These are phyloP conservation scores for Rhipidocladum racemiflorum DNA, from an alignment of 176 grass and related monocot species.

Conservation along the genomic window DNA sequence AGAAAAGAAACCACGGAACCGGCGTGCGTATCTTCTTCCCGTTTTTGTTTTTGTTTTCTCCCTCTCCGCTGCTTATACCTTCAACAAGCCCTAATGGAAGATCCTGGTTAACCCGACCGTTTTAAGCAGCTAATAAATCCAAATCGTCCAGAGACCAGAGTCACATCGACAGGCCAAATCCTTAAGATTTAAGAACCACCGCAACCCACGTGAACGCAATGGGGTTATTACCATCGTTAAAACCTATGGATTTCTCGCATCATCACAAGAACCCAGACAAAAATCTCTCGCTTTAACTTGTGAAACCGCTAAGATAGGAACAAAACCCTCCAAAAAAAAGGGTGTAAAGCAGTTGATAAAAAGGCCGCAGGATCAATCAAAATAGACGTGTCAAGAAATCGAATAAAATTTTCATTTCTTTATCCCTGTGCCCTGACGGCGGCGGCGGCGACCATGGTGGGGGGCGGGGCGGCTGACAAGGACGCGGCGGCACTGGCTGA, in stretches of 20 bases:
- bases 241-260: constrained; percentile 48
- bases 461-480: constrained; percentile 12
- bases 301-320: constrained; percentile 30
- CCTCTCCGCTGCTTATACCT: not conserved
- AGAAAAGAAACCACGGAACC: not conserved
- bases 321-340: constrained; percentile 27
- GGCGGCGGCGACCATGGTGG: constrained; percentile 39
- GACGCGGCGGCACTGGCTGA: constrained; percentile 30
- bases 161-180: not conserved
- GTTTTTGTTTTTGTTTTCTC: not conserved
- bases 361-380: constrained; percentile 38
- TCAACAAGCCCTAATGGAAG: constrained; percentile 37
- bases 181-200: not conserved
- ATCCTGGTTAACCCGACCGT: not conserved
- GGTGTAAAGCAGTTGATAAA: constrained; percentile 30
- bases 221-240: constrained; percentile 51
- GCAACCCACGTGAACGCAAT: constrained; percentile 43
- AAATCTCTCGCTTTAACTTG: constrained; percentile 28
- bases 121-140: constrained; percentile 26
- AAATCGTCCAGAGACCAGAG: not conserved
- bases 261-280: constrained; percentile 39
- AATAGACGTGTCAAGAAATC: constrained; percentile 33
- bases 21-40: not conserved
- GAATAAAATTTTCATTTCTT: constrained; percentile 42
- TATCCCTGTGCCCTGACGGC: constrained; percentile 22